phyloP scores from a whole-genome alignment of 2,329 filamentous ascomycete species.

The Parasarocladium wereldwijsianum region DNA sequence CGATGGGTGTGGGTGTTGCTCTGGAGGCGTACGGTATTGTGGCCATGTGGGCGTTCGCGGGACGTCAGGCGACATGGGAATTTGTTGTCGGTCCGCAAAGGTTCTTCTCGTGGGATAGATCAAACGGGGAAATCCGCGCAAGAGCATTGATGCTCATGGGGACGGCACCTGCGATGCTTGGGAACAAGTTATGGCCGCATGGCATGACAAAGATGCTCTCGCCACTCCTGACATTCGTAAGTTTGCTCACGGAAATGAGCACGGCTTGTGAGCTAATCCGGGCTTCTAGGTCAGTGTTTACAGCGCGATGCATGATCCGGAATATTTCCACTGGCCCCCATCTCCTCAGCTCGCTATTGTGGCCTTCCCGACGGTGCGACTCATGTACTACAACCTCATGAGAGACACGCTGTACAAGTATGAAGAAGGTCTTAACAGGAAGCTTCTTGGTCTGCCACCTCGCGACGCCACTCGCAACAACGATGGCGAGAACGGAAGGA shows the following conservation, averaged over 20 bases:
- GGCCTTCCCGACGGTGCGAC: slow-evolving; percentile 30
- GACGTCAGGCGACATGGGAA: slow-evolving; percentile 24
- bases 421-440: slow-evolving; percentile 32
- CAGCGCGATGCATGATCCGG: slow-evolving; percentile 27
- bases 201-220: slow-evolving; percentile 26
- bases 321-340: slow-evolving; percentile 37
- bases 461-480: slow-evolving; percentile 9
- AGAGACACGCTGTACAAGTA: slow-evolving; percentile 28
- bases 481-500: slow-evolving; percentile 6
- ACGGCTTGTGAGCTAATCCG: too few relatives aligned
- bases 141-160: slow-evolving; percentile 22
- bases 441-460: slow-evolving; percentile 25
- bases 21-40: slow-evolving; percentile 37
- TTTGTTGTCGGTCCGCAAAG: slow-evolving; percentile 30
- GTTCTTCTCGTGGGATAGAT: too few relatives aligned
- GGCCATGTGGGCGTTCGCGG: slow-evolving; percentile 36
- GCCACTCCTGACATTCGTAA: slow-evolving; percentile 26
- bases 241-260: too few relatives aligned
- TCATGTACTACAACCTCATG: slow-evolving; percentile 31
- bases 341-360: slow-evolving; percentile 35
- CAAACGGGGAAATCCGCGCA: too few relatives aligned
- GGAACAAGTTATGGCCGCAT: slow-evolving; percentile 27
- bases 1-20: slow-evolving; percentile 32
- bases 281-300: slow-evolving; percentile 29
- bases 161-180: slow-evolving; percentile 29